A percentile compares a stretch with the other conserved stretches of the same genome.
phyloP scores from a whole-genome alignment of 176 grass and related monocot species.

The Dendrocalamus sinicus region DNA sequence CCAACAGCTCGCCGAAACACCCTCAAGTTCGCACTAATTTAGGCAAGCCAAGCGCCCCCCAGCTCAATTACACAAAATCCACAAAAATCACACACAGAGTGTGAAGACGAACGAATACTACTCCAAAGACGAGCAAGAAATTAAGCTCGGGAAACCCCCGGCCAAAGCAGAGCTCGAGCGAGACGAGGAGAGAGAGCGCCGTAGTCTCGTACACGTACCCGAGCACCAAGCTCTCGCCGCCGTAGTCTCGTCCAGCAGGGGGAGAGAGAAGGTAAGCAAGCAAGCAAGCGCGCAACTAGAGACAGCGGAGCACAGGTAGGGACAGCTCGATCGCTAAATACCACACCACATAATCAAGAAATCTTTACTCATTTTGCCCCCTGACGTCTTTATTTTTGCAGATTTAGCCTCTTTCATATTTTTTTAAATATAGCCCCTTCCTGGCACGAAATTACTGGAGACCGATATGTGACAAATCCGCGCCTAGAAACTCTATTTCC shows the following conservation, averaged over 20 bases:
- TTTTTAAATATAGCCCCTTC: too few species aligned
- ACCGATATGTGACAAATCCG: too few species aligned
- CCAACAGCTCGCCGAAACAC: slow-evolving; percentile 3
- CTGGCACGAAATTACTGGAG: too few species aligned
- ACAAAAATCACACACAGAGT: not conserved
- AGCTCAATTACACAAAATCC: slow-evolving; percentile 12
- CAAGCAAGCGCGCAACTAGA: slow-evolving; percentile 41
- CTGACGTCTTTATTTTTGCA: too few species aligned
- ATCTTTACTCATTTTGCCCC: too few species aligned
- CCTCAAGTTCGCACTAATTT: not conserved
- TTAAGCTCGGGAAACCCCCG: slow-evolving; percentile 15
- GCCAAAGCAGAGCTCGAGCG: slow-evolving; percentile 18
- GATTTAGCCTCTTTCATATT: too few species aligned
- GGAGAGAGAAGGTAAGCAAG: not conserved
- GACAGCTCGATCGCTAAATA: slow-evolving; percentile 67
- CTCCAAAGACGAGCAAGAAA: not conserved
- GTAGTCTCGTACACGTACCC: slow-evolving; percentile 32
- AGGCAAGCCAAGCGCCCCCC: not conserved
- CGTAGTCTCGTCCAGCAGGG: not conserved
- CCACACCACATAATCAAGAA: slow-evolving; percentile 45
- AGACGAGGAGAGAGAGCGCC: not conserved
- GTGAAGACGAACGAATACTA: not conserved
- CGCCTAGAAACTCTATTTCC: too few species aligned
- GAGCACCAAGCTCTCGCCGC: not conserved
- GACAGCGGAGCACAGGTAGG: slow-evolving; percentile 43